Conservation (phyloP, 345 rosid species). For the Dipteronia sinensis region DNA sequence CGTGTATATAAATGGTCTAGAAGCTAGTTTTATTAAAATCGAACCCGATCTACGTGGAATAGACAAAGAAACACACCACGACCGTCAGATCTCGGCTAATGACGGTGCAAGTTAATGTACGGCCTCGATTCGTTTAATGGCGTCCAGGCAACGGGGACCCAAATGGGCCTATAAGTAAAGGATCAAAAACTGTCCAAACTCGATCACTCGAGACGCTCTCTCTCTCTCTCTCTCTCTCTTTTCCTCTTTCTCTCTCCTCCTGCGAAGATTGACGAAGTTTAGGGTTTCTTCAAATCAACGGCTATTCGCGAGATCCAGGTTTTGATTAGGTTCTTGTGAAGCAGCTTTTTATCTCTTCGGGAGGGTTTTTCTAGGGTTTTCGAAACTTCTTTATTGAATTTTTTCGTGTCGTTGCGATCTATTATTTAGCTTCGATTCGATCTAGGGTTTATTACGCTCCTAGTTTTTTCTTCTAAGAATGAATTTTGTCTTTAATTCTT, state of each 20-base stretch:
- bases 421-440: conserved; percentile 27
- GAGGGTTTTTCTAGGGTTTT: conserved; percentile 36
- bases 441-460: conserved; percentile 24
- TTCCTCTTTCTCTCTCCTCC: not conserved
- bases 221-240: not conserved
- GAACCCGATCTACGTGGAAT: conserved; percentile 9
- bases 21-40: not conserved
- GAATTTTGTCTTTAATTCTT: conserved; percentile 10
- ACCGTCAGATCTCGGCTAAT: conserved; percentile 37
- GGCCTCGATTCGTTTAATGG: conserved; percentile 39
- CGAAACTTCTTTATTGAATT: not conserved
- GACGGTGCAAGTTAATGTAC: conserved; percentile 32
- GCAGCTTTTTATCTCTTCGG: conserved; percentile 8
- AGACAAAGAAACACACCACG: not conserved
- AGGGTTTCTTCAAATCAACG: conserved; percentile 32
- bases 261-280: conserved; percentile 22
- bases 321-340: conserved; percentile 33
- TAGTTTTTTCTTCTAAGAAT: conserved; percentile 8
- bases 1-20: not conserved
- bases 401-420: conserved; percentile 14
- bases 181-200: conserved; percentile 19
- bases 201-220: conserved; percentile 3
- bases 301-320: conserved; percentile 42
- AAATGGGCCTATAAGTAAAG: conserved; percentile 44
- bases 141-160: conserved; percentile 29